These are phyloP conservation scores for Apodospora peruviana DNA, from an alignment of 495 filamentous ascomycete genomes.

Conservation along the genomic window DNA sequence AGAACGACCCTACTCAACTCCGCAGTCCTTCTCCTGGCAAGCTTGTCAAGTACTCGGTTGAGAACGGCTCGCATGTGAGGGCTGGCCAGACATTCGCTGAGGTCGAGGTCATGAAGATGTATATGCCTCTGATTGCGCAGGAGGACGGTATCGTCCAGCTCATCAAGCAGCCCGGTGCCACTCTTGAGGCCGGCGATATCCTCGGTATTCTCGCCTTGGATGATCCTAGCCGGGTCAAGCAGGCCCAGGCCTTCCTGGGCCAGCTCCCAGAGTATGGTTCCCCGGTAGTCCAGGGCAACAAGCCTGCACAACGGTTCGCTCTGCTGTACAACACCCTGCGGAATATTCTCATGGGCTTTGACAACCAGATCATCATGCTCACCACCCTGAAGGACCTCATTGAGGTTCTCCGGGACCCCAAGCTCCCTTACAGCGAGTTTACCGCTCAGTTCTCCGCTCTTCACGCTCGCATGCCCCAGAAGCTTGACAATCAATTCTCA, in stretches of 20 bases:
- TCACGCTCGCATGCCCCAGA: conserved; percentile 92
- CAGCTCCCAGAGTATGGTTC: conserved; percentile 84
- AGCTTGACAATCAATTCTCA: conserved; percentile 73
- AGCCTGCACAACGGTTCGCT: conserved; percentile 83
- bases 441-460: conserved; percentile 90
- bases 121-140: conserved; percentile 96
- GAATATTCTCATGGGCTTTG: conserved; percentile 89
- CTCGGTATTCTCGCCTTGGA: conserved; percentile 96
- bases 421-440: conserved; percentile 96
- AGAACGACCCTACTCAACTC: conserved; percentile 97
- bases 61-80: conserved; percentile 91
- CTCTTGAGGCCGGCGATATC: conserved; percentile 97
- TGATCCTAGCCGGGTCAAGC: conserved; percentile 94
- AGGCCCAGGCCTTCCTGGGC: conserved; percentile 91
- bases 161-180: conserved; percentile 97
- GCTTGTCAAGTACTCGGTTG: conserved; percentile 96
- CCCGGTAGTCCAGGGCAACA: conserved; percentile 81
- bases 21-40: conserved; percentile 94
- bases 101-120: conserved; percentile 99
- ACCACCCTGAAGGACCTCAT: conserved; percentile 82
- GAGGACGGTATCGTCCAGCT: conserved; percentile 96
- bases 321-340: conserved; percentile 70
- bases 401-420: conserved; percentile 79
- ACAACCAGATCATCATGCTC: conserved; percentile 96
- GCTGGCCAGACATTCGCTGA: conserved; percentile 94